Evolutionary conservation across 805 yeast genomes (phyloP).

Genomic region (Ogataea zsoltii): DNA sequence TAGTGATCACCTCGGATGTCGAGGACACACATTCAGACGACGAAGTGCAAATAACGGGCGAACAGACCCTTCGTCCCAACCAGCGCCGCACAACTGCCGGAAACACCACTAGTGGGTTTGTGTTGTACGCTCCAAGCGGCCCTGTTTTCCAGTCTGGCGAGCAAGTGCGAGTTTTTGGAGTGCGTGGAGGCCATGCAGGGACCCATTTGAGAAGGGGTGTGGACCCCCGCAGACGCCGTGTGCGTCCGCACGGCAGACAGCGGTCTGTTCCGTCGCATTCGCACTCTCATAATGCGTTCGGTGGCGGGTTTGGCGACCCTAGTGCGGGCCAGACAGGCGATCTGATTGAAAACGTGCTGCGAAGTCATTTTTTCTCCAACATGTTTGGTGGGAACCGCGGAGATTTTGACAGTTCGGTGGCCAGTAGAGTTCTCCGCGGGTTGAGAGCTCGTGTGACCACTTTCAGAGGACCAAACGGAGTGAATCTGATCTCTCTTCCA

Average conservation of each 20-base stretch:
- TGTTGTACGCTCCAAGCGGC: slow-evolving; percentile 18
- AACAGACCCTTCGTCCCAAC: slow-evolving; percentile 15
- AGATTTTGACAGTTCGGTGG: slow-evolving; percentile 8
- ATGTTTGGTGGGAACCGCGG: slow-evolving; percentile 3
- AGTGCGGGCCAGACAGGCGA: not conserved
- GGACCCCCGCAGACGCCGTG: slow-evolving; percentile 4
- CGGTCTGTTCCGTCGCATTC: not conserved
- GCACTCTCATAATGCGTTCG: not conserved
- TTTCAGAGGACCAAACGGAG: slow-evolving; percentile 7
- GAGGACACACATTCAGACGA: slow-evolving; percentile 21
- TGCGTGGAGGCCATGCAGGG: slow-evolving; percentile 3
- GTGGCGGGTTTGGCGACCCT: not conserved
- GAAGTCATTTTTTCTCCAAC: slow-evolving; percentile 10
- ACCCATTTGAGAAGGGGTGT: not conserved
- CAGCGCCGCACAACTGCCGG: slow-evolving; percentile 17
- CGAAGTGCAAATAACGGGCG: slow-evolving; percentile 27
- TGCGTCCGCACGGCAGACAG: slow-evolving; percentile 6
- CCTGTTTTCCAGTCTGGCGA: slow-evolving; percentile 13
- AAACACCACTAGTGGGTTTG: slow-evolving; percentile 14
- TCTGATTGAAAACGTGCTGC: slow-evolving; percentile 12
- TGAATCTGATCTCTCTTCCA: slow-evolving; percentile 8
- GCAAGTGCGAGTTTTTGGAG: slow-evolving; percentile 13
- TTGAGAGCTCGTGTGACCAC: slow-evolving; percentile 10
- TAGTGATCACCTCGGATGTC: slow-evolving; percentile 24
- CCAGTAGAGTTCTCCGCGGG: slow-evolving; percentile 10